These are phyloP conservation scores for Lepiota subincarnata DNA, from an alignment of 768 basidiomycete genomes.

Conservation along the genomic window DNA sequence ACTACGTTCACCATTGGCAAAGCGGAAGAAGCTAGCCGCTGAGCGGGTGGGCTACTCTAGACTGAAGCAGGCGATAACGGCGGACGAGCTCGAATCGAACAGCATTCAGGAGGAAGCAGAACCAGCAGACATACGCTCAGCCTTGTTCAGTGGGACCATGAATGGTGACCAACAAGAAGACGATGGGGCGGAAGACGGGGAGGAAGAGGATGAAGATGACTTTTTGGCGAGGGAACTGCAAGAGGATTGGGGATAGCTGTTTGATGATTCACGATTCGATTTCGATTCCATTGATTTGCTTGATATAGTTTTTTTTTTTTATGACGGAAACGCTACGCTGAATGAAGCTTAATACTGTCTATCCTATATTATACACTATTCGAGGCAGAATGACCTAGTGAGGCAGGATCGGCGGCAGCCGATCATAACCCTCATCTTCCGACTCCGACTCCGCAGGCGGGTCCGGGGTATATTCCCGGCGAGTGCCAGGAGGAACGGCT, in stretches of 20 bases:
- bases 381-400: background rate
- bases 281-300: slow-evolving; percentile 6
- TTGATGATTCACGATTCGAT: slow-evolving; percentile 12
- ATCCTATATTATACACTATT: background rate
- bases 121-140: slow-evolving; percentile 14
- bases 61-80: slow-evolving; percentile 63
- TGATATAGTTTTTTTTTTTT: slow-evolving; percentile 5
- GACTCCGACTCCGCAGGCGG: slow-evolving; percentile 8
- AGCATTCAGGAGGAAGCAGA: slow-evolving; percentile 16
- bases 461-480: background rate
- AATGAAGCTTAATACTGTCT: slow-evolving; percentile 1
- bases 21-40: slow-evolving; percentile 72
- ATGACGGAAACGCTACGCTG: slow-evolving; percentile 10
- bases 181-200: slow-evolving; percentile 39
- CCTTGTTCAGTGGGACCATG: slow-evolving; percentile 11
- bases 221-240: slow-evolving; percentile 79
- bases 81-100: slow-evolving; percentile 39
- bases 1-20: slow-evolving; percentile 68
- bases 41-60: slow-evolving; percentile 63
- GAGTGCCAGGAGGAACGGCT: too few relatives aligned
- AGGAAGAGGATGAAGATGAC: slow-evolving; percentile 63
- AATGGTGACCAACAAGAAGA: slow-evolving; percentile 25
- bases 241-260: slow-evolving; percentile 67
- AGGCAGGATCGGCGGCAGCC: slow-evolving; percentile 2
- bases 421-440: slow-evolving; percentile 10